Base-by-base conservation (phyloP, 768 basidiomycete genomes). In the Rickenella mellea region DNA sequence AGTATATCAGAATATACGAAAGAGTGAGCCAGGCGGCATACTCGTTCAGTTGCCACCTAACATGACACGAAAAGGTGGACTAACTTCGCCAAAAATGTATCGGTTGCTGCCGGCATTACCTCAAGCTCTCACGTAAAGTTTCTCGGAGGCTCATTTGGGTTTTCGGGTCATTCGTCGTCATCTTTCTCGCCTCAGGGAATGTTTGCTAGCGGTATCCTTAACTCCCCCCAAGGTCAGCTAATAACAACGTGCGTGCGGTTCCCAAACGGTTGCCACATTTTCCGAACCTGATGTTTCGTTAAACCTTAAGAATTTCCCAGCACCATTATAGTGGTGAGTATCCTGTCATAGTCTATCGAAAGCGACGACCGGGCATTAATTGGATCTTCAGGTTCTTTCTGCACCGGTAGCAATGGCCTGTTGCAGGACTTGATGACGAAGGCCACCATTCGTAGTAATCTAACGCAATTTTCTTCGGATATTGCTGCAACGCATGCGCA, bases 401-500 rank as follows among this genome's bases (percentile, higher is more conserved):
- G 79, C 47, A 48, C 59, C 5, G 81, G 81, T 12, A 68, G 56
- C 30, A 65, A 62, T 20, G 71, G 70, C 20, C 54, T 77, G 26
- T 56, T 85, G 9, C 70, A 76, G 49, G 75, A 79, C 47, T 61
- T 85, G 40, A 82, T 83, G 80, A 73, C 70, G 25, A 83, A 84
- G 51, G 52, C 63, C 5, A 67, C 67, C 35, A 66, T 75, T 22
- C 64, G 80, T 49, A 60, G 73, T 29, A 85, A 84, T 51, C 56
- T 84, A 26, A 62, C 71, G 2, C 28, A 49, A 11, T 81, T 70
- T 46, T 51, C 52, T 20, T 64, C 74, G 2, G 81, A 83, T 53
- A 74, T 83, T 38, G 51, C 58, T 5, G 76, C 71, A 5, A 68
- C 72, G 1, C 56, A 62, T 19, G 63, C 54, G 12, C 54, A 61